phyloP scores from a whole-genome alignment of 2,329 filamentous ascomycete species.

The Trichophyton verrucosum region DNA sequence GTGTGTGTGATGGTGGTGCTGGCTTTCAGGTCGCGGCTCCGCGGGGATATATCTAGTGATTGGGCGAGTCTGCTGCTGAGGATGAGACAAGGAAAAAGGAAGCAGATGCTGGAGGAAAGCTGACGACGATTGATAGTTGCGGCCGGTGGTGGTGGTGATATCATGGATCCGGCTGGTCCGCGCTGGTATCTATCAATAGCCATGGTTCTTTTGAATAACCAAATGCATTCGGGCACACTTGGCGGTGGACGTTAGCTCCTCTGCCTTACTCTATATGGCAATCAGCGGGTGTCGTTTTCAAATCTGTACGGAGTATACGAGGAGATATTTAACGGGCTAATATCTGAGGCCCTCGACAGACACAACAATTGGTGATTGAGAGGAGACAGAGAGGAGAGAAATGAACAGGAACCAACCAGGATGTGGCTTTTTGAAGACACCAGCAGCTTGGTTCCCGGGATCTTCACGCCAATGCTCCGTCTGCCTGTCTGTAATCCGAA shows the following conservation, averaged over 20 bases:
- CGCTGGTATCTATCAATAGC: neutral
- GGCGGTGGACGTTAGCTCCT: neutral
- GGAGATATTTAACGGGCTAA: neutral
- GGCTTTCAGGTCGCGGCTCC: neutral
- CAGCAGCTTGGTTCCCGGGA: slow-evolving; percentile 1
- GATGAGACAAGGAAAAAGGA: neutral
- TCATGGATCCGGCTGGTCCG: slow-evolving; percentile 1
- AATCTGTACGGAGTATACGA: neutral
- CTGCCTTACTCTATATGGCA: neutral
- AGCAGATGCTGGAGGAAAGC: neutral
- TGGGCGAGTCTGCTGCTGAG: neutral
- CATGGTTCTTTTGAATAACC: neutral
- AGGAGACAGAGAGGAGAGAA: neutral
- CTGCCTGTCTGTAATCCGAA: neutral
- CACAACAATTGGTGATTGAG: no score
- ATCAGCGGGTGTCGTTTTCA: neutral
- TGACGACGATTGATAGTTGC: no score
- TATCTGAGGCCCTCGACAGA: no score
- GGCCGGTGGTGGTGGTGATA: neutral
- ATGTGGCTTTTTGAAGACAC: neutral
- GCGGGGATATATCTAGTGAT: neutral
- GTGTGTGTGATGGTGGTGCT: no score
- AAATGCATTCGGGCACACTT: neutral
- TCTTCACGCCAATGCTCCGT: neutral
- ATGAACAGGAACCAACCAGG: neutral